Percentiles rank a stretch among this genome's conserved stretches.
Conservation (phyloP, 495 filamentous ascomycete genomes). For the Trichodelitschia bisporula region DNA sequence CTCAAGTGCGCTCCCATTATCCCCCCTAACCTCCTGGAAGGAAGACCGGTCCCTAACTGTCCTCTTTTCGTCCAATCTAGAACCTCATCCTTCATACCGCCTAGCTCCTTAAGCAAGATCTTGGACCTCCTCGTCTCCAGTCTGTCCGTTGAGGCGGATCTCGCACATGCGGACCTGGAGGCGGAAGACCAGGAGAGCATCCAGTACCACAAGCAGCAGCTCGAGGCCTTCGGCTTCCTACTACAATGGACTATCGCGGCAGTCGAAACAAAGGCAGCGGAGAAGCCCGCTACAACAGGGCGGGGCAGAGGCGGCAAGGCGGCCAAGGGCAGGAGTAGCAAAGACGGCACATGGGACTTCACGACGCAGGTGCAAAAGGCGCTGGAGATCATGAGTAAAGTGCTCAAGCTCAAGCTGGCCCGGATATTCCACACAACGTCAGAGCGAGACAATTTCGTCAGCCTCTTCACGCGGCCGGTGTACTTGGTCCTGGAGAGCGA, state of each 20-base stretch:
- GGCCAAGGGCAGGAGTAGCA: constrained; percentile 28
- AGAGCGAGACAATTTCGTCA: constrained; percentile 88
- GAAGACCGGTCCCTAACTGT: constrained; percentile 1
- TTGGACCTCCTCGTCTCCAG: constrained; percentile 85
- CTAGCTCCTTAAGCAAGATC: constrained; percentile 66
- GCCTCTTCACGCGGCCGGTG: constrained; percentile 75
- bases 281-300: constrained; percentile 48
- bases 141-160: constrained; percentile 75
- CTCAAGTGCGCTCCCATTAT: constrained; percentile 73
- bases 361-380: constrained; percentile 66
- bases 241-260: constrained; percentile 86
- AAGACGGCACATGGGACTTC: constrained; percentile 72
- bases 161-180: constrained; percentile 65
- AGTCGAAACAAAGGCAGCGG: constrained; percentile 77
- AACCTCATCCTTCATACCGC: constrained; percentile 57
- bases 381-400: constrained; percentile 84
- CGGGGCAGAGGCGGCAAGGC: constrained; percentile 41
- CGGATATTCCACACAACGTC: constrained; percentile 89
- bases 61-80: constrained; percentile 46
- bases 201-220: constrained; percentile 62
- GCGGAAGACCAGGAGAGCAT: constrained; percentile 72
- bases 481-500: constrained; percentile 91
- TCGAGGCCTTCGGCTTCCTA: constrained; percentile 88
- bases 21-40: too few relatives aligned
- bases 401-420: constrained; percentile 72